Evolutionary conservation across 2,329 filamentous ascomycete species (phyloP).

Genomic region (Sclerotinia sclerotiorum): DNA sequence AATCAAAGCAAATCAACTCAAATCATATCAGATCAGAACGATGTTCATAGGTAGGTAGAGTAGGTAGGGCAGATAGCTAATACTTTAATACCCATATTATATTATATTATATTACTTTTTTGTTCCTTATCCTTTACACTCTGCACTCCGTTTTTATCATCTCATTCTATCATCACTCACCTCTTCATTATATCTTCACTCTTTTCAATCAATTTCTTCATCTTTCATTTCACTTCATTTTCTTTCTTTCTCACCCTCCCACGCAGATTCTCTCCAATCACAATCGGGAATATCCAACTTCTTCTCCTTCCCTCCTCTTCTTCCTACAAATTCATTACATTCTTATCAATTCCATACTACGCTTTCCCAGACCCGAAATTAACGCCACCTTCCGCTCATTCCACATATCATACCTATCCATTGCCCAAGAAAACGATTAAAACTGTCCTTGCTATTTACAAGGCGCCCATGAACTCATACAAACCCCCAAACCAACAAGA

Average conservation of each 20-base stretch:
- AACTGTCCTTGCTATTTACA: not conserved
- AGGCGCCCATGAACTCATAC: conserved; percentile 3
- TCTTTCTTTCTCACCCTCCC: not conserved
- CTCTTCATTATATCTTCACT: not conserved
- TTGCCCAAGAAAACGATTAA: conserved; percentile 1
- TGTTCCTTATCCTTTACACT: not conserved
- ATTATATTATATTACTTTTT: not conserved
- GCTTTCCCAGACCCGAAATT: not conserved
- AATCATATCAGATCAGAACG: not conserved
- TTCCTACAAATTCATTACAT: not conserved
- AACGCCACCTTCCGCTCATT: conserved; percentile 3
- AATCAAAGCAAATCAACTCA: too few relatives aligned
- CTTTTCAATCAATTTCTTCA: not conserved
- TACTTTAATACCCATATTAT: not conserved
- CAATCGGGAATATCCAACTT: not conserved
- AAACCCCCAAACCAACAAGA: conserved; percentile 19
- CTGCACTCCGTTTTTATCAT: not conserved
- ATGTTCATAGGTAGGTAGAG: not conserved
- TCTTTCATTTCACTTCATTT: too few relatives aligned
- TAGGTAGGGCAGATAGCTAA: not conserved
- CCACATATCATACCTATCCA: not conserved
- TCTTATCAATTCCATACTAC: not conserved
- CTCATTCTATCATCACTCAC: not conserved
- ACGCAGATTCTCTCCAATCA: not conserved
- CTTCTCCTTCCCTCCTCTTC: not conserved